Conservation (phyloP, 768 basidiomycete genomes). For the Kwoniella sp. region DNA sequence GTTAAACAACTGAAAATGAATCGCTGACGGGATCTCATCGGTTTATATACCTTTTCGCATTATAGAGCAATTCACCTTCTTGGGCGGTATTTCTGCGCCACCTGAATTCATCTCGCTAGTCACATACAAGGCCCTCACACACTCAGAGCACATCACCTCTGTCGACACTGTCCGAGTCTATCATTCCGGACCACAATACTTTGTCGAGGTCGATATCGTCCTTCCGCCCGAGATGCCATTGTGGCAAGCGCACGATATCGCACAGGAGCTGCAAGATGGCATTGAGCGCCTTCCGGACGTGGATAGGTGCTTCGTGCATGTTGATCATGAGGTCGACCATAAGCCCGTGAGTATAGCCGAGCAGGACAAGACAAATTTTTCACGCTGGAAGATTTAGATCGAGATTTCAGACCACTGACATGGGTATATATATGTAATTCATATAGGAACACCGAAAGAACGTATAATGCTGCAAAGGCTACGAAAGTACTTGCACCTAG, state of each 20-base stretch:
- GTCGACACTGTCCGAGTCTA: slow-evolving; percentile 93
- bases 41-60: not conserved
- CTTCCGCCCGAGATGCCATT: slow-evolving; percentile 86
- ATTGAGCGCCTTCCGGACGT: slow-evolving; percentile 87
- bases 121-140: slow-evolving; percentile 88
- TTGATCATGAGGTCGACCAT: slow-evolving; percentile 92
- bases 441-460: slow-evolving; percentile 32
- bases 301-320: slow-evolving; percentile 90
- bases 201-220: slow-evolving; percentile 94
- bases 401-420: not conserved
- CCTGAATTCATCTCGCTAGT: slow-evolving; percentile 84
- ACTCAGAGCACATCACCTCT: slow-evolving; percentile 79
- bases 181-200: slow-evolving; percentile 69
- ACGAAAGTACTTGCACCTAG: too few relatives aligned
- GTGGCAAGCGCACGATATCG: slow-evolving; percentile 63
- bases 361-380: not conserved
- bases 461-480: too few relatives aligned
- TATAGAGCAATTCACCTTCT: slow-evolving; percentile 71
- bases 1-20: not conserved
- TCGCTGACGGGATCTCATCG: not conserved
- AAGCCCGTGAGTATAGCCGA: slow-evolving; percentile 60
- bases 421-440: too few relatives aligned
- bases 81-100: slow-evolving; percentile 91
- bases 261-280: slow-evolving; percentile 61
- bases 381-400: not conserved